Conservation (phyloP, 306 rosid genomes). For the Vachellia pachyceras region DNA sequence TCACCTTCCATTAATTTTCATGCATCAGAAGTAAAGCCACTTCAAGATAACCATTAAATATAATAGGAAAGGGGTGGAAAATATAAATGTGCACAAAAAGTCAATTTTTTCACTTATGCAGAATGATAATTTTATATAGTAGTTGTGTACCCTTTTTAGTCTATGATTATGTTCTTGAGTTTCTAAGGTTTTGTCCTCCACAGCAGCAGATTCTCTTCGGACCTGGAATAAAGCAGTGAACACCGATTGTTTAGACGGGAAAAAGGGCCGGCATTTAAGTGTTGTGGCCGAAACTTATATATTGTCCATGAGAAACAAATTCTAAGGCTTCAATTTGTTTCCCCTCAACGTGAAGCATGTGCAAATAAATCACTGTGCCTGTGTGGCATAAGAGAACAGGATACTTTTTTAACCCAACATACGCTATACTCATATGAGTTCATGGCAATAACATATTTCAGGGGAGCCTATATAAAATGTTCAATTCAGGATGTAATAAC, state of each 20-base stretch:
- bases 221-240: constrained; percentile 46
- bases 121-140: neutral
- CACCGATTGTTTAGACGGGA: neutral
- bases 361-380: neutral
- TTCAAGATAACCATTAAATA: neutral
- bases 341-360: neutral
- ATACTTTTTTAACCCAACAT: neutral
- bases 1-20: constrained; percentile 52
- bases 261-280: neutral
- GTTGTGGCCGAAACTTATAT: neutral
- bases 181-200: constrained; percentile 24
- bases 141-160: constrained; percentile 59
- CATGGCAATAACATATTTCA: neutral
- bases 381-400: neutral
- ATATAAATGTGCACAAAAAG: neutral
- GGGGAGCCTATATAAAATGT: neutral
- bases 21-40: constrained; percentile 28
- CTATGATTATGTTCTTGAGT: constrained; percentile 32
- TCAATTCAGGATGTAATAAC: neutral
- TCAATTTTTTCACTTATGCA: neutral
- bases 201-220: constrained; percentile 54
- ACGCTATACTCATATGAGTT: neutral
- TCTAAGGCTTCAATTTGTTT: neutral
- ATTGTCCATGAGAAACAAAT: neutral
- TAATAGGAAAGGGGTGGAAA: neutral